Evolutionary conservation across 1,139 yeast genomes (phyloP).

Genomic region (Saccharomycopsis hybrid): DNA sequence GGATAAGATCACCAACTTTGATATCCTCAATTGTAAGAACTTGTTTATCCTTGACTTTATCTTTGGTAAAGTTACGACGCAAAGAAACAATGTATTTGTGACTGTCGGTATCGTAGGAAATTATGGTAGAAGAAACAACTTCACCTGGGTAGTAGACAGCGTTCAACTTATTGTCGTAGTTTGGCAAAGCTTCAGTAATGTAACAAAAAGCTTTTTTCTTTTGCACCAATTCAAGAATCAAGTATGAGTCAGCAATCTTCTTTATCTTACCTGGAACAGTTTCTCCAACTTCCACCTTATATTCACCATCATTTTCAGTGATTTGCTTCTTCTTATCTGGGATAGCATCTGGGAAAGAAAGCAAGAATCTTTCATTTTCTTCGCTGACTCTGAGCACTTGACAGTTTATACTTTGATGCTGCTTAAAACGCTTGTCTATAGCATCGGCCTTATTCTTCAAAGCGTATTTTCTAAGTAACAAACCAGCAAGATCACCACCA

Average conservation of each 20-base stretch:
- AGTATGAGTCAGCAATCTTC: constrained; percentile 54
- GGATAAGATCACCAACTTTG: constrained; percentile 61
- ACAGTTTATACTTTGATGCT: constrained; percentile 60
- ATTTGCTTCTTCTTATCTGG: constrained; percentile 19
- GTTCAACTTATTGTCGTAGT: constrained; percentile 51
- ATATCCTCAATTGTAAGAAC: constrained; percentile 50
- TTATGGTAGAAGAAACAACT: constrained; percentile 55
- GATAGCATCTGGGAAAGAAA: constrained; percentile 42
- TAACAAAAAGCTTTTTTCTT: constrained; percentile 59
- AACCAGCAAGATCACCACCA: constrained; percentile 74
- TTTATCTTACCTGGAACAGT: constrained; percentile 60
- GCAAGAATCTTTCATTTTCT: constrained; percentile 62
- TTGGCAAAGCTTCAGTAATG: constrained; percentile 74
- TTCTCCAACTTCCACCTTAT: constrained; percentile 52
- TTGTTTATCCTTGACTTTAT: constrained; percentile 44
- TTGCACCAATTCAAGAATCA: constrained; percentile 62
- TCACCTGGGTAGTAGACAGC: constrained; percentile 51
- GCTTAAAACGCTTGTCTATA: constrained; percentile 33
- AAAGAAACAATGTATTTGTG: constrained; percentile 61
- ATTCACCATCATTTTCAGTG: constrained; percentile 20
- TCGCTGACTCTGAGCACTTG: constrained; percentile 58
- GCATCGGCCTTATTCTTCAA: constrained; percentile 50
- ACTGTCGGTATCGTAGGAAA: constrained; percentile 40
- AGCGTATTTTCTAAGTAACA: constrained; percentile 73
- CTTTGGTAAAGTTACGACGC: constrained; percentile 31